These are phyloP conservation scores for Diaporthe sp. DNA, from an alignment of 2,329 filamentous ascomycete species.

Conservation along the genomic window DNA sequence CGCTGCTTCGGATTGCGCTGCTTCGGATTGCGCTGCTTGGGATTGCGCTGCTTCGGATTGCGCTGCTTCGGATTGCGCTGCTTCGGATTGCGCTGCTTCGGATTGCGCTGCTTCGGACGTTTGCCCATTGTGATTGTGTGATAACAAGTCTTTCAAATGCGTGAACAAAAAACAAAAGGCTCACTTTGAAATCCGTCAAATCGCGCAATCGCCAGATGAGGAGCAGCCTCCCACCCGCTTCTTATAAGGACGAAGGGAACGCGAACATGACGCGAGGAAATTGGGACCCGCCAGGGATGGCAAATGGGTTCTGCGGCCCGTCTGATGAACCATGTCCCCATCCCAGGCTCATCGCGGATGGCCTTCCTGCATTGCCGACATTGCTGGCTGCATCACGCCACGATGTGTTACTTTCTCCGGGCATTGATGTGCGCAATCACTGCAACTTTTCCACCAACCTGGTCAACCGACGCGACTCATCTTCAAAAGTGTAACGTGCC, in stretches of 20 bases:
- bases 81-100: too few relatives aligned
- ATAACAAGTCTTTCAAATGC: neutral
- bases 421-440: neutral
- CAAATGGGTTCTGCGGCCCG: neutral
- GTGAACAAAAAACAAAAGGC: neutral
- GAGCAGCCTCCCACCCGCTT: neutral
- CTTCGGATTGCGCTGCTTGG: neutral
- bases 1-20: too few relatives aligned
- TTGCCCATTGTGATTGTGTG: neutral
- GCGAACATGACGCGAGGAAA: neutral
- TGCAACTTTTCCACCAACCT: neutral
- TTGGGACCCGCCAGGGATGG: neutral
- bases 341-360: too few relatives aligned
- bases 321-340: too few relatives aligned
- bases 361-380: neutral
- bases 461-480: neutral
- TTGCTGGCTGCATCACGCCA: neutral
- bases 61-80: too few relatives aligned
- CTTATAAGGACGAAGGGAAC: neutral
- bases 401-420: neutral
- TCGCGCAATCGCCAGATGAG: neutral
- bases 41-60: too few relatives aligned
- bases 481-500: too few relatives aligned
- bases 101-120: neutral
- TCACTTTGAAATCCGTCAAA: neutral